Conservation (phyloP, 768 basidiomycete genomes). For the Chlorophyllum brunneum region DNA sequence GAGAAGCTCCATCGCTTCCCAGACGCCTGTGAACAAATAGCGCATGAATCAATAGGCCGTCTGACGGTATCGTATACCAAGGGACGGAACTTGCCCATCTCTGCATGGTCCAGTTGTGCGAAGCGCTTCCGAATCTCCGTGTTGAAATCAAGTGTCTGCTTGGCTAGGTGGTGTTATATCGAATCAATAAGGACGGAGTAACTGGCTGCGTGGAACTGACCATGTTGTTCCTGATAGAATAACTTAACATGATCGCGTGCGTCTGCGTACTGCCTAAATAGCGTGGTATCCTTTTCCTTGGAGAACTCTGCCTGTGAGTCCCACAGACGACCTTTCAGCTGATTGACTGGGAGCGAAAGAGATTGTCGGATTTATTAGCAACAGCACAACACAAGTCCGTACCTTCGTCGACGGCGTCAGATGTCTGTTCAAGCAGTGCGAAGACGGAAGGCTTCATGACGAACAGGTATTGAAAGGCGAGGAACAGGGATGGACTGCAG, state of each 20-base stretch:
- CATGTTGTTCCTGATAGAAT: slow-evolving; percentile 80
- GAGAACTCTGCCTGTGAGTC: slow-evolving; percentile 56
- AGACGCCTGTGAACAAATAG: slow-evolving; percentile 77
- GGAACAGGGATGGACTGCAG: not conserved
- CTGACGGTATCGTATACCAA: slow-evolving; percentile 31
- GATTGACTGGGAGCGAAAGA: slow-evolving; percentile 49
- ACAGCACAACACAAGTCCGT: not conserved
- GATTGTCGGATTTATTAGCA: not conserved
- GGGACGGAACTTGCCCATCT: slow-evolving; percentile 5
- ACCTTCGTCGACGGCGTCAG: slow-evolving; percentile 50
- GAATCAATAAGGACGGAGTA: not conserved
- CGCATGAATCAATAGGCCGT: slow-evolving; percentile 61
- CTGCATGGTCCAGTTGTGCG: not conserved
- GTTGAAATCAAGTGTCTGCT: slow-evolving; percentile 87
- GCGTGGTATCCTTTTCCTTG: slow-evolving; percentile 57
- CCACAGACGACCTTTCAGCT: slow-evolving; percentile 60
- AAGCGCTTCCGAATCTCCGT: slow-evolving; percentile 53
- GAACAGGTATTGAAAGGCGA: not conserved
- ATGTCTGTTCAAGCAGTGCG: slow-evolving; percentile 38
- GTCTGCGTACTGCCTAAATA: slow-evolving; percentile 69
- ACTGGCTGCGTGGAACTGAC: slow-evolving; percentile 29
- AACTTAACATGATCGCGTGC: slow-evolving; percentile 76
- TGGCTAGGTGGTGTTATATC: slow-evolving; percentile 41
- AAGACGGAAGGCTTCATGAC: slow-evolving; percentile 19
- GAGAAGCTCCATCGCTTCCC: slow-evolving; percentile 86